Evolutionary conservation across 2,329 filamentous ascomycete species (phyloP).

Genomic region (Xenoacremonium recifei): DNA sequence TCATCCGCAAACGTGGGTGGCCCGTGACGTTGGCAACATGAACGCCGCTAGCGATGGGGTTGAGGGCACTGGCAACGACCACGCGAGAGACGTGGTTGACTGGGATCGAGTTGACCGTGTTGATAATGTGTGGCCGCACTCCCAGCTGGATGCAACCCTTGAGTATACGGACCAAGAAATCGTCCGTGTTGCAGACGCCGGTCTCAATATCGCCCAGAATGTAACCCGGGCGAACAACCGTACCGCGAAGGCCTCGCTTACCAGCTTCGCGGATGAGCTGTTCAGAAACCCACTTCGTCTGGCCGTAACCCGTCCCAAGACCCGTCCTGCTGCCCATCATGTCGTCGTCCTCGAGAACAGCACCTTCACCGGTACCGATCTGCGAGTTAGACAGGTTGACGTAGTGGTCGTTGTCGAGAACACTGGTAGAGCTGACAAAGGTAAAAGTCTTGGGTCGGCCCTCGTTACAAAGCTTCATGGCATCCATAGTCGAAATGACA

Average conservation of each 20-base stretch:
- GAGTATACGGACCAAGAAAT: conserved; percentile 82
- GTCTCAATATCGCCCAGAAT: conserved; percentile 70
- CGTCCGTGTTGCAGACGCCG: conserved; percentile 78
- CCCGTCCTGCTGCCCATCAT: conserved; percentile 73
- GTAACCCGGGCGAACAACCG: conserved; percentile 81
- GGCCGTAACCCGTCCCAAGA: conserved; percentile 84
- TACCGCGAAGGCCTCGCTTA: conserved; percentile 69
- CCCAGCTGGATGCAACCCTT: conserved; percentile 85
- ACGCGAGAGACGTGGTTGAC: conserved; percentile 82
- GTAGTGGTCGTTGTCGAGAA: conserved; percentile 81
- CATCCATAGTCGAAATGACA: conserved; percentile 77
- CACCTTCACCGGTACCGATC: conserved; percentile 53
- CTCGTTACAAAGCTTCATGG: conserved; percentile 70
- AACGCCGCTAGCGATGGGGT: conserved; percentile 48
- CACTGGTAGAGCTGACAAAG: conserved; percentile 77
- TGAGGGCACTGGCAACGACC: conserved; percentile 69
- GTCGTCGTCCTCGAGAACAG: conserved; percentile 74
- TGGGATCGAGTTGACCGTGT: conserved; percentile 87
- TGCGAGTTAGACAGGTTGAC: conserved; percentile 63
- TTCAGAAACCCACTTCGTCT: conserved; percentile 81
- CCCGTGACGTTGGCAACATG: conserved; percentile 76
- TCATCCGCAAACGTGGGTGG: conserved; percentile 75
- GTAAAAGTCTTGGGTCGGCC: conserved; percentile 74
- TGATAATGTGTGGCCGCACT: conserved; percentile 72
- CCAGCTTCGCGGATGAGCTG: conserved; percentile 76